phyloP scores from a whole-genome alignment of 176 grass and related monocot species.

The Urochloa ruziziensis region DNA sequence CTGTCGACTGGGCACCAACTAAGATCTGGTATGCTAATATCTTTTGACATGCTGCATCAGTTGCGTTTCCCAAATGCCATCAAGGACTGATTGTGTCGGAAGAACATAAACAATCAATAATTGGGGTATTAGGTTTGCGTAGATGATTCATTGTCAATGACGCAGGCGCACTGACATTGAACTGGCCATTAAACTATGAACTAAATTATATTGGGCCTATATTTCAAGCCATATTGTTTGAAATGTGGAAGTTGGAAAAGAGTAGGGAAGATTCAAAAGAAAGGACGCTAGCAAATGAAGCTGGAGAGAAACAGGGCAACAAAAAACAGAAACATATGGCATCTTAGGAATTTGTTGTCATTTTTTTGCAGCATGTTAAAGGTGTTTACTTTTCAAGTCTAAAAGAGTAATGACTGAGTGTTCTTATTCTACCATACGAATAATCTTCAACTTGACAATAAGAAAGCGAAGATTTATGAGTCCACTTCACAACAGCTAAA shows the following conservation, averaged over 20 bases:
- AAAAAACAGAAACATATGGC: background rate
- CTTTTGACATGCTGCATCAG: background rate
- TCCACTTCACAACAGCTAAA: background rate
- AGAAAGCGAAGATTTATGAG: background rate
- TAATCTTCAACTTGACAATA: background rate
- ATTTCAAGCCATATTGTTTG: background rate
- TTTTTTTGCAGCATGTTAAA: slow-evolving; percentile 4
- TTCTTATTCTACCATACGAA: background rate
- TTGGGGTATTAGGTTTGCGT: background rate
- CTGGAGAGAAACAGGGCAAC: background rate
- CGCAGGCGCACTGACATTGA: background rate
- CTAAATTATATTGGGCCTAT: background rate
- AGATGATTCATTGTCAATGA: background rate
- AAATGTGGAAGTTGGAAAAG: background rate
- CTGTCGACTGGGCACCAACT: background rate
- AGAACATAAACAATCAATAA: background rate
- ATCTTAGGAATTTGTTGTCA: background rate
- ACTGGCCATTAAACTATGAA: background rate
- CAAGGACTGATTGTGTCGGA: slow-evolving; percentile 11
- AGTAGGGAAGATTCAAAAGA: background rate
- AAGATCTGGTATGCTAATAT: background rate
- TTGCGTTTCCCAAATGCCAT: slow-evolving; percentile 18
- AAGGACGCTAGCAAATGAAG: background rate
- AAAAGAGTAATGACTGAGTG: background rate
- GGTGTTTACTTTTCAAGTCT: background rate